Evolutionary conservation across 441 rosid genomes (phyloP), one percentile per base, ranked within the genome.

Genomic region (Euphorbia schlechtendalii): DNA sequence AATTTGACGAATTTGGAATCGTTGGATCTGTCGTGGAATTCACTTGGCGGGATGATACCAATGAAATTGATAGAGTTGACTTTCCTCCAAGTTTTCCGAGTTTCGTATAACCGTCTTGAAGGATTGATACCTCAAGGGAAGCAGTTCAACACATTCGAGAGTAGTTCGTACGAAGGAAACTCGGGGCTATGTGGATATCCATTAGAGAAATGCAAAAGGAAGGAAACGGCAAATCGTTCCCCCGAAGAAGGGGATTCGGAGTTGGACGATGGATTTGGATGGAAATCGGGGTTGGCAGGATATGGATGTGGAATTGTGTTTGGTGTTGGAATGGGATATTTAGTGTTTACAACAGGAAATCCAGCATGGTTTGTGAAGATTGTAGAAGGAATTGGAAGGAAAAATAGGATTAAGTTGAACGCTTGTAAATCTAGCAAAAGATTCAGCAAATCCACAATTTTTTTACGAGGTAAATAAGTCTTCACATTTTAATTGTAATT

Each of bases 331-430:
- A 34, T 13, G 5, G 67, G 43, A 28, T 65, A 10, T 11, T 0
- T 69, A 10, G 55, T 52, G 38, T 43, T 61, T 17, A 14, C 20
- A 51, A 70, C 17, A 30, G 40, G 63, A 38, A 65, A 20, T 4
- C 67, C 57, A 14, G 0, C 15, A 36, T 45, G 74, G 70, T 30
- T 71, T 43, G 70, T 61, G 21, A 61, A 15, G n/a, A 66, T 45
- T 30, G 40, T 71, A 32, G 67, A 66, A 56, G 67, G 24, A 9
- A 21, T 52, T 59, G 5, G 24, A 0, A 22, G 2, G 18, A 15
- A 8, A 30, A 15, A 28, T 24, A 28, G 61, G 41, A 28, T 55
- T 14, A 55, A 27, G 41, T 17, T 8, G 45, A 41, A 41, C 5
- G 40, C 40, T 36, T 36, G 40, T 9, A 36, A 36, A 36, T 36